phyloP scores from a whole-genome alignment of 164 flowering plant genomes.

The Chimonanthus salicifolius region DNA sequence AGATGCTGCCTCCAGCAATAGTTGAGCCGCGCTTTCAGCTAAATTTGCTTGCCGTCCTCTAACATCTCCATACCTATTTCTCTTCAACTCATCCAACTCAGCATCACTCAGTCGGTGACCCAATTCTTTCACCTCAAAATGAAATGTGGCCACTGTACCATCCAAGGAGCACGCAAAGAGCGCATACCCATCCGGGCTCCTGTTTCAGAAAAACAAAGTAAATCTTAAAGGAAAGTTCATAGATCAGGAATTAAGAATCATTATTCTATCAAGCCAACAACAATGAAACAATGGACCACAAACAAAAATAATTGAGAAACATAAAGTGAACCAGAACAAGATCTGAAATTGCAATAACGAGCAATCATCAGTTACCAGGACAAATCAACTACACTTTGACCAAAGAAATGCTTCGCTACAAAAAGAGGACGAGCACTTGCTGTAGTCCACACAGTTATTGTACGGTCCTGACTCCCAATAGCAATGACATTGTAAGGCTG shows the following conservation, averaged over 20 bases:
- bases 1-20: constrained; percentile 91
- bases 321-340: neutral
- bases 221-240: neutral
- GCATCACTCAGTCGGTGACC: constrained; percentile 72
- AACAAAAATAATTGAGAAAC: neutral
- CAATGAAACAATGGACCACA: neutral
- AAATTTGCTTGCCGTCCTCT: constrained; percentile 83
- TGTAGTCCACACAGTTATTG: constrained; percentile 99
- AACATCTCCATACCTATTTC: constrained; percentile 90
- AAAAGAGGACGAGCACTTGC: constrained; percentile 98
- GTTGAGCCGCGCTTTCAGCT: constrained; percentile 94
- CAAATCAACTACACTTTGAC: constrained; percentile 95
- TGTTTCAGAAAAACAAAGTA: constrained; percentile 23
- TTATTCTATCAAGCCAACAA: neutral
- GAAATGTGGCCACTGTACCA: constrained; percentile 87
- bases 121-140: constrained; percentile 87
- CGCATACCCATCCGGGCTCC: constrained; percentile 99
- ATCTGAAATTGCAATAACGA: neutral
- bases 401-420: constrained; percentile 94
- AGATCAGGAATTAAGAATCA: neutral
- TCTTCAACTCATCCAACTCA: constrained; percentile 86
- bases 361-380: constrained; percentile 57
- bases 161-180: constrained; percentile 98
- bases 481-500: constrained; percentile 94
- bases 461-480: constrained; percentile 98